Base-by-base conservation (phyloP, 2,329 filamentous ascomycete species). In the Colletotrichum sp. region DNA sequence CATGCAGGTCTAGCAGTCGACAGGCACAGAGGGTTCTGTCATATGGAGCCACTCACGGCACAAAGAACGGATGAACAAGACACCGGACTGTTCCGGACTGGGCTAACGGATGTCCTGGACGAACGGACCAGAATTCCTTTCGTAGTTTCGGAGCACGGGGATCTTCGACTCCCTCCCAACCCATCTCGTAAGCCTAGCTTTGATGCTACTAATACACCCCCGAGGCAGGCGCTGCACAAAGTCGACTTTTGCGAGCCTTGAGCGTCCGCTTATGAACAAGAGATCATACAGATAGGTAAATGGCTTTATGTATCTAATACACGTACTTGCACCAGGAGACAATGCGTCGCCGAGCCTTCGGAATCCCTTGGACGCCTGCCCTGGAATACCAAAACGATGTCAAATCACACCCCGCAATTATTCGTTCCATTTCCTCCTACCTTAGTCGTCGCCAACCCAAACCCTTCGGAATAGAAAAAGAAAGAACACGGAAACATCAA, bases 351-450 rank as follows among this genome's bases (percentile, higher is more conserved):
- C 55, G 36, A 76, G 67, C 36, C 64, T 55, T 63, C n/a, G 55
- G 26, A 72, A 76, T 52, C 69, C 68, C 69, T 64, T 63, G 52
- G 73, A 72, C 73, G 73, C 72, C 44, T 52, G 44, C n/a, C 75
- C 63, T 24, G 52, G 64, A 64, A 52, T 55, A 70, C 39, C 68
- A 64, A 21, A 52, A 71, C 57, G 72, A 44, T 55, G 30, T 63
- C 36, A 73, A 72, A 49, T 68, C 73, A 73, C 63, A 21, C 44
- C 44, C 44, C 63, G 44, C 69, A 72, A 71, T 77, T 72, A 71
- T 44, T 68, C 67, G 55, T 77, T 65, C 75, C 60, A 55, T 67
- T 75, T 63, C 72, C 73, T 72, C 72, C 73, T 72, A 52, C 44
- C 44, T 52, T 21, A 55, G 34, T 68, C 63, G 24, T 64, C 63